Percentiles rank a stretch among this genome's conserved stretches.
Evolutionary conservation across 352 stramenopile genomes (phyloP).

Genomic region (Globisporangium nodosum): DNA sequence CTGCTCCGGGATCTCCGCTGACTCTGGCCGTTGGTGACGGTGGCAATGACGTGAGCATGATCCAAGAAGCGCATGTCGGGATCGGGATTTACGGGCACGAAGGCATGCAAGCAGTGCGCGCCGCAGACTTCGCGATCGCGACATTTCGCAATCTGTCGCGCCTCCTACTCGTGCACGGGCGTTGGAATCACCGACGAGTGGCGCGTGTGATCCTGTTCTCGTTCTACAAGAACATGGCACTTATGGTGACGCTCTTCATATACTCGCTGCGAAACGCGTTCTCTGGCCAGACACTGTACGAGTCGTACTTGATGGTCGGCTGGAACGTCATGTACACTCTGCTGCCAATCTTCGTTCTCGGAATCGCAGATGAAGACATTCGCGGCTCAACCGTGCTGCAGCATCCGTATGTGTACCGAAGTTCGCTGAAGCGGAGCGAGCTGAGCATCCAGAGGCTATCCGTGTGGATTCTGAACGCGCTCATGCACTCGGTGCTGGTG

Average conservation of each 20-base stretch:
- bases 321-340: conserved; percentile 96
- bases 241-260: conserved; percentile 93
- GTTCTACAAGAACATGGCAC: conserved; percentile 91
- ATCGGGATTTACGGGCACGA: conserved; percentile 98
- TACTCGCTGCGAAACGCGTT: conserved; percentile 87
- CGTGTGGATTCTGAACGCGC: conserved; percentile 67
- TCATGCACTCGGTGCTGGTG: conserved; percentile 68
- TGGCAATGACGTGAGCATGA: conserved; percentile 99
- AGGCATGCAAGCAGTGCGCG: conserved; percentile 87
- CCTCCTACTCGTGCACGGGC: conserved; percentile 73
- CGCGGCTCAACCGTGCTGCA: conserved; percentile 57
- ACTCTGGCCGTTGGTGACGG: conserved; percentile 98
- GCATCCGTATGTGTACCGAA: conserved; percentile 80
- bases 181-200: conserved; percentile 82
- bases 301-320: conserved; percentile 86
- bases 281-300: conserved; percentile 87
- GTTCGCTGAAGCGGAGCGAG: conserved; percentile 50
- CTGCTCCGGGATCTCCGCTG: conserved; percentile 51
- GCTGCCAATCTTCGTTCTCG: conserved; percentile 90
- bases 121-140: conserved; percentile 80
- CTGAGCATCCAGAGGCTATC: conserved; percentile 51
- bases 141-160: conserved; percentile 78
- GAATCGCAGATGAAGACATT: conserved; percentile 82
- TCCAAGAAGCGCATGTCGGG: conserved; percentile 98
- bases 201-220: conserved; percentile 81